Evolutionary conservation across 2,329 filamentous ascomycete genomes (phyloP).

Genomic region (Anthostomella pinea): DNA sequence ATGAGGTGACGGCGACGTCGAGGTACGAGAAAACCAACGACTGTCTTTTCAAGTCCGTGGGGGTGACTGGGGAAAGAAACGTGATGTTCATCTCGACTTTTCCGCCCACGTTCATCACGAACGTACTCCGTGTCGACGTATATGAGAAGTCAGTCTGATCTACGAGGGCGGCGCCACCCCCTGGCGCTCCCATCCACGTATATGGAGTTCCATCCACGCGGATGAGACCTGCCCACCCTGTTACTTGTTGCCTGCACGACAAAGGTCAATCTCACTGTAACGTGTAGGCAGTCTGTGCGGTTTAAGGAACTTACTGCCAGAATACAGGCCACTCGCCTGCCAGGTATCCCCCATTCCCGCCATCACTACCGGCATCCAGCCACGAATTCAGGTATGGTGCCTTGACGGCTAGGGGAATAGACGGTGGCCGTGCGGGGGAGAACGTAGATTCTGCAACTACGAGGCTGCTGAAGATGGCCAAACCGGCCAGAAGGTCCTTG

Average conservation of each 20-base stretch:
- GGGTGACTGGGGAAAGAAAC: conserved; percentile 69
- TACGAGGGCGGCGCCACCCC: conserved; percentile 44
- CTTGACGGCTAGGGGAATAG: conserved; percentile 69
- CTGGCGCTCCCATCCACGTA: conserved; percentile 65
- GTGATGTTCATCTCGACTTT: conserved; percentile 64
- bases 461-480: conserved; percentile 28
- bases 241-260: conserved; percentile 46
- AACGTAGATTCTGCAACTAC: conserved; percentile 50
- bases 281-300: background rate
- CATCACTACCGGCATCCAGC: conserved; percentile 60
- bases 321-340: conserved; percentile 68
- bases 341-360: conserved; percentile 63
- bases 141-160: conserved; percentile 65
- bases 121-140: conserved; percentile 69
- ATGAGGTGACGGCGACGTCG: conserved; percentile 57
- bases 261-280: conserved; percentile 11
- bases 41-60: conserved; percentile 63
- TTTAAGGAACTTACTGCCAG: conserved; percentile 56
- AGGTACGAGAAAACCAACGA: conserved; percentile 71
- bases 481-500: conserved; percentile 23
- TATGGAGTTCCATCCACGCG: conserved; percentile 62
- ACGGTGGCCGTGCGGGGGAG: conserved; percentile 61
- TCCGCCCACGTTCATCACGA: conserved; percentile 61
- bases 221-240: conserved; percentile 67
- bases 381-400: conserved; percentile 74